These are phyloP conservation scores for Andrographis paniculata DNA, from an alignment of 305 asterid genomes.

Conservation along the genomic window DNA sequence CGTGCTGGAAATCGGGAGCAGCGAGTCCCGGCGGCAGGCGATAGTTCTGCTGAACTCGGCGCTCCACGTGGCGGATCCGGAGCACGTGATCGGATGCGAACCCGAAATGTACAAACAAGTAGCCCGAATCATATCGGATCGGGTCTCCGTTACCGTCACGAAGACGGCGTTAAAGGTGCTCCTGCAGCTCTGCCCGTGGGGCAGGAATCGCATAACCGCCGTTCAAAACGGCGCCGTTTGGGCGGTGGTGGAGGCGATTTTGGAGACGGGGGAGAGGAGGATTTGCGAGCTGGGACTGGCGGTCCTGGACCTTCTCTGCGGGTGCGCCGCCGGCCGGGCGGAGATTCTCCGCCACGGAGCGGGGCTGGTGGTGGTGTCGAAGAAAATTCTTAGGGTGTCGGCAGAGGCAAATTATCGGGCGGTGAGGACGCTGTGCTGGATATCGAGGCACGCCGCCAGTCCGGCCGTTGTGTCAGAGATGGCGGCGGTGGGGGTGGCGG, in stretches of 20 bases:
- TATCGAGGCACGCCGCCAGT: slow-evolving; percentile 37
- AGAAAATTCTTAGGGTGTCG: slow-evolving; percentile 77
- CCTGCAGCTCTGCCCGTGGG: slow-evolving; percentile 59
- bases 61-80: slow-evolving; percentile 44
- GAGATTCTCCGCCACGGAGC: slow-evolving; percentile 64
- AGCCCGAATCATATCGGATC: slow-evolving; percentile 29
- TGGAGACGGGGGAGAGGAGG: slow-evolving; percentile 35
- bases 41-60: slow-evolving; percentile 36
- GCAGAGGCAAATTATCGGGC: slow-evolving; percentile 42
- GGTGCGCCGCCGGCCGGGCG: slow-evolving; percentile 75
- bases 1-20: slow-evolving; percentile 34
- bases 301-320: slow-evolving; percentile 51
- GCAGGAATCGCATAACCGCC: slow-evolving; percentile 43
- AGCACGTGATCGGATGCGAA: slow-evolving; percentile 29
- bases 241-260: slow-evolving; percentile 43
- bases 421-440: slow-evolving; percentile 43
- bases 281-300: slow-evolving; percentile 36
- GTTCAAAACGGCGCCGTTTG: slow-evolving; percentile 28
- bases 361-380: slow-evolving; percentile 62
- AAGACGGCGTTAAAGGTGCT: slow-evolving; percentile 62
- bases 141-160: slow-evolving; percentile 36
- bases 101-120: slow-evolving; percentile 26
- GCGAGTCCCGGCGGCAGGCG: slow-evolving; percentile 34
- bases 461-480: slow-evolving; percentile 51
- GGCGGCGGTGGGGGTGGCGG: slow-evolving; percentile 63